Percentiles rank a stretch among this genome's conserved stretches.
Evolutionary conservation across 1,284 basidiomycete genomes (phyloP).

Genomic region (Austroboletus rostrupii): DNA sequence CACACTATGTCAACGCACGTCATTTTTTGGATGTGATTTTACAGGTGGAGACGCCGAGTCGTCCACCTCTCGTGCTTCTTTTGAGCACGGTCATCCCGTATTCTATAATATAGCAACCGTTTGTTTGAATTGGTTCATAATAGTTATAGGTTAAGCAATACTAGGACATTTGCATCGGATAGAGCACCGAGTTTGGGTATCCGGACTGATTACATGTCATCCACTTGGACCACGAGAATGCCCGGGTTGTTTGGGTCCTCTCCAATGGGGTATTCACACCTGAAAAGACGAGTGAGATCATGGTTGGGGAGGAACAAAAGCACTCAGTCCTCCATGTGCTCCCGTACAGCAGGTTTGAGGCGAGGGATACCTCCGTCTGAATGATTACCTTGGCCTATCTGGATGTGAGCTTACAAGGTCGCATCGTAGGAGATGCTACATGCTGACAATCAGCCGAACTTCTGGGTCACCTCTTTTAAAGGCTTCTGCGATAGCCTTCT

Average conservation of each 20-base stretch:
- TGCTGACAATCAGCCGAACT: slow-evolving; percentile 84
- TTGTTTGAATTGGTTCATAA: too few species aligned
- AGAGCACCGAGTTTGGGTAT: too few species aligned
- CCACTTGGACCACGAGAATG: slow-evolving; percentile 78
- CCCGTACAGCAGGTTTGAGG: slow-evolving; percentile 88
- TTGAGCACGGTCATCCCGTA: too few species aligned
- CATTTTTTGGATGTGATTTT: too few species aligned
- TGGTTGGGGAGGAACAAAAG: not conserved
- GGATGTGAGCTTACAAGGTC: not conserved
- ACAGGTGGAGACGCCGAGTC: too few species aligned
- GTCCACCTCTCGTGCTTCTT: too few species aligned
- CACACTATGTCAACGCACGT: too few species aligned
- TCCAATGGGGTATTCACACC: slow-evolving; percentile 26
- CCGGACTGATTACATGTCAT: too few species aligned
- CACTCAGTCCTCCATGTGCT: slow-evolving; percentile 71
- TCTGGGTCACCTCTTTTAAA: slow-evolving; percentile 60
- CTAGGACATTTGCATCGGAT: not conserved
- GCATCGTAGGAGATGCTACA: slow-evolving; percentile 23
- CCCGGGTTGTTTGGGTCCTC: slow-evolving; percentile 82
- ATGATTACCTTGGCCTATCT: slow-evolving; percentile 76
- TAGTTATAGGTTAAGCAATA: too few species aligned
- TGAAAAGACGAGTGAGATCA: slow-evolving; percentile 7
- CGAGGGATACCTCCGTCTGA: slow-evolving; percentile 78
- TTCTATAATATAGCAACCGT: too few species aligned
- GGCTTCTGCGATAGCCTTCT: slow-evolving; percentile 64